phyloP scores from a whole-genome alignment of 306 rosid species.

The Medicago truncatula region DNA sequence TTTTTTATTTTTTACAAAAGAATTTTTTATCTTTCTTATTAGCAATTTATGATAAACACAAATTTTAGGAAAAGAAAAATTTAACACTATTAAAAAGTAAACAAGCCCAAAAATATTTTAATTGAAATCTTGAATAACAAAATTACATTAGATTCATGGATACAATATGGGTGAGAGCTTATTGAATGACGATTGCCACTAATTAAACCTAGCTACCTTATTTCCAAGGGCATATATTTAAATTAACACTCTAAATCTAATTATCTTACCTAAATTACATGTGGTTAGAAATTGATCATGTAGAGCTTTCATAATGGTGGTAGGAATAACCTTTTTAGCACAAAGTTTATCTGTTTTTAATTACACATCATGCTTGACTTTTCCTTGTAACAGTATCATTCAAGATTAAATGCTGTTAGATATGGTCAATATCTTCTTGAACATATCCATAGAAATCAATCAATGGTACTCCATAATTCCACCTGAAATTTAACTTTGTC shows the following conservation, averaged over 20 bases:
- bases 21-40: no score
- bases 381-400: slow-evolving; percentile 46
- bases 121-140: no score
- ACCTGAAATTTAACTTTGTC: slow-evolving; percentile 43
- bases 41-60: not conserved
- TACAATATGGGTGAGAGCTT: not conserved
- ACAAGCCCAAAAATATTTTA: no score
- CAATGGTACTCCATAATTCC: not conserved
- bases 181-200: not conserved
- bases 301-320: not conserved
- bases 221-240: no score
- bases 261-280: not conserved
- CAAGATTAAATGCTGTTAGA: slow-evolving; percentile 49
- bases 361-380: slow-evolving; percentile 46
- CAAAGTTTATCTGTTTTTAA: slow-evolving; percentile 30
- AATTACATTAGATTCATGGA: not conserved
- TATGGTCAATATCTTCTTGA: slow-evolving; percentile 44
- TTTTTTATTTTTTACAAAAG: not conserved
- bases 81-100: no score
- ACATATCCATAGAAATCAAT: not conserved
- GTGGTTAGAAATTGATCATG: not conserved
- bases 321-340: not conserved
- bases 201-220: no score
- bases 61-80: no score
- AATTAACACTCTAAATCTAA: not conserved